Base-by-base conservation (phyloP, 1,139 yeast genomes). In the Pichia sp. region DNA sequence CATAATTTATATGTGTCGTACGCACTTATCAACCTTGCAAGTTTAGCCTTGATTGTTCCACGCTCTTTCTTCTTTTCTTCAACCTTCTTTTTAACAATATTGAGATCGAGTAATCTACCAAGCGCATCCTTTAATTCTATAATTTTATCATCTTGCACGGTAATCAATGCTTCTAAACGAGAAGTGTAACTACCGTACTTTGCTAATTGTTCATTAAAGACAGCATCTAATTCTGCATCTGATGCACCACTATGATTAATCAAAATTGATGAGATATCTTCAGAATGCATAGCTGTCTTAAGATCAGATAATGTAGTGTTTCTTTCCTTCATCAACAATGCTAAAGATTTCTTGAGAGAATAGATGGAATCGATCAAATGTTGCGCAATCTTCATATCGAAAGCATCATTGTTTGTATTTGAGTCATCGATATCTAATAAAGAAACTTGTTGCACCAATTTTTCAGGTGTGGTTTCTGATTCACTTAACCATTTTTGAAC, bases 251-350 rank as follows among this genome's bases (percentile, higher is more conserved):
- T 45, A 14, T 50, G 45, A n/a, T 85, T 69, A 4, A 93, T 77
- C 34, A 93, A 72, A 22, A 85, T 73, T 48, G 86, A 83, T 0
- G 96, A 85, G 44, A 91, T 89, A 62, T 93, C 97, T 65, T 93
- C 99, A 19, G 77, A 73, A 58, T 85, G 95, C 36, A 88, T 83
- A 46, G 77, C 78, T 8, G 71, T 75, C 61, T 89, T 90, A 60
- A 91, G 73, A 42, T 81, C 88, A 3, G 73, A 73, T 38, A 87
- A 71, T 3, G 85, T 73, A 39, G 79, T 72, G 18, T 69, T 66
- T 46, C 95, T 80, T 59, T 85, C 93, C 30, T 76, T 70, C 57
- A 77, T 76, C 34, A 84, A 52, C 48, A 70, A 67, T 35, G 73
- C 74, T 51, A 82, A 60, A 46, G 71, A 72, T 30, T 64, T 65